Evolutionary conservation across 768 basidiomycete genomes (phyloP).

Genomic region (Trametes villosa): DNA sequence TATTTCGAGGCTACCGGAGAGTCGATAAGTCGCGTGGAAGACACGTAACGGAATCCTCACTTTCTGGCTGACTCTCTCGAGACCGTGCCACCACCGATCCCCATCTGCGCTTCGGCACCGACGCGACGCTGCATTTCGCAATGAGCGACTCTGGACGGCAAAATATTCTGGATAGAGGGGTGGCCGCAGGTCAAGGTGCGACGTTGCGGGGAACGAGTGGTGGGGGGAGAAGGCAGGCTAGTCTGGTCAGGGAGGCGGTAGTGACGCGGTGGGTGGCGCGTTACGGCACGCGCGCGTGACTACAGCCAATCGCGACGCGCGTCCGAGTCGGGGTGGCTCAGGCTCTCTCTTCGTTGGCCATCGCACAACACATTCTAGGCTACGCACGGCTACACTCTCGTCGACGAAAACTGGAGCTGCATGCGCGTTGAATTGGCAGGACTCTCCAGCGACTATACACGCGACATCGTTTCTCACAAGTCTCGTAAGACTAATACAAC

Average conservation of each 20-base stretch:
- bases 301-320: too few relatives aligned
- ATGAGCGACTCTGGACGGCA: background rate
- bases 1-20: conserved; percentile 38
- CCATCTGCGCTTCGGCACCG: conserved; percentile 17
- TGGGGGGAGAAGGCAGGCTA: background rate
- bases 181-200: background rate
- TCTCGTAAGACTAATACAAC: too few relatives aligned
- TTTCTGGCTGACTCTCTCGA: conserved; percentile 22
- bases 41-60: conserved; percentile 1
- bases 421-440: too few relatives aligned
- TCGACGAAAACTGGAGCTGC: too few relatives aligned
- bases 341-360: too few relatives aligned
- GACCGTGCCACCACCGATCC: conserved; percentile 23
- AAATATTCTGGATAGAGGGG: too few relatives aligned
- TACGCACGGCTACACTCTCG: too few relatives aligned
- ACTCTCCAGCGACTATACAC: too few relatives aligned
- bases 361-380: too few relatives aligned
- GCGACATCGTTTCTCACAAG: too few relatives aligned
- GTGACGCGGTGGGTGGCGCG: background rate
- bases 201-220: too few relatives aligned
- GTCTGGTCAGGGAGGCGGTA: background rate
- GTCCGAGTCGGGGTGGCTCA: too few relatives aligned
- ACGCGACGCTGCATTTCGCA: conserved; percentile 20
- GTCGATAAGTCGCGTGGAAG: background rate
- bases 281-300: conserved; percentile 13